Percentiles rank a stretch among this genome's conserved stretches.
Evolutionary conservation across 164 flowering plant genomes (phyloP).

Genomic region (Euptelea pleiosperma): DNA sequence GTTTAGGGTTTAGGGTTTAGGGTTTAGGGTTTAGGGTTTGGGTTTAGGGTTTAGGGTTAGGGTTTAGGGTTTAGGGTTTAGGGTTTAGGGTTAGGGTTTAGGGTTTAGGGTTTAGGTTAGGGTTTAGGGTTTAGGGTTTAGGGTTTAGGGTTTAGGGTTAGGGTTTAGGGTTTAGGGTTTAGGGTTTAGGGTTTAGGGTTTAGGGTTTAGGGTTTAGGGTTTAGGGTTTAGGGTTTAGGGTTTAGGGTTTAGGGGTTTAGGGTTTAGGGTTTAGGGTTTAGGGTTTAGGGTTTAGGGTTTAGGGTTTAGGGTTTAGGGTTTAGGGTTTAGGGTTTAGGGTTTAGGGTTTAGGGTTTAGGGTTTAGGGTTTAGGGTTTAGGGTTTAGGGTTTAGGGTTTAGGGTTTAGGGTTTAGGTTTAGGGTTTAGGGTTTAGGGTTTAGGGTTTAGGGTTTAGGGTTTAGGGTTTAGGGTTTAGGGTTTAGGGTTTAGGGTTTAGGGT

Average conservation of each 20-base stretch:
- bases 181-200: constrained; percentile 8
- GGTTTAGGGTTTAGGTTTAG: constrained; percentile 13
- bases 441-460: constrained; percentile 8
- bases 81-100: constrained; percentile 8
- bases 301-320: constrained; percentile 2
- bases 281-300: not conserved
- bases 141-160: constrained; percentile 11
- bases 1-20: constrained; percentile 6
- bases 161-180: constrained; percentile 5
- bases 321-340: constrained; percentile 3
- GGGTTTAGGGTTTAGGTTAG: no score
- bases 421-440: constrained; percentile 13
- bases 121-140: constrained; percentile 8
- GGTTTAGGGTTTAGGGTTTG: constrained; percentile 3
- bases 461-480: constrained; percentile 9
- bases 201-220: constrained; percentile 4
- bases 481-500: constrained; percentile 9
- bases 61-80: constrained; percentile 8
- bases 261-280: not conserved
- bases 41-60: not conserved
- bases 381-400: constrained; percentile 8
- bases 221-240: constrained; percentile 6
- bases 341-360: constrained; percentile 15
- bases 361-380: constrained; percentile 10
- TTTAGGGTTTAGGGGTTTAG: not conserved